Conservation (phyloP, 2,329 filamentous ascomycete genomes). For the Verticillium albo-atrum region DNA sequence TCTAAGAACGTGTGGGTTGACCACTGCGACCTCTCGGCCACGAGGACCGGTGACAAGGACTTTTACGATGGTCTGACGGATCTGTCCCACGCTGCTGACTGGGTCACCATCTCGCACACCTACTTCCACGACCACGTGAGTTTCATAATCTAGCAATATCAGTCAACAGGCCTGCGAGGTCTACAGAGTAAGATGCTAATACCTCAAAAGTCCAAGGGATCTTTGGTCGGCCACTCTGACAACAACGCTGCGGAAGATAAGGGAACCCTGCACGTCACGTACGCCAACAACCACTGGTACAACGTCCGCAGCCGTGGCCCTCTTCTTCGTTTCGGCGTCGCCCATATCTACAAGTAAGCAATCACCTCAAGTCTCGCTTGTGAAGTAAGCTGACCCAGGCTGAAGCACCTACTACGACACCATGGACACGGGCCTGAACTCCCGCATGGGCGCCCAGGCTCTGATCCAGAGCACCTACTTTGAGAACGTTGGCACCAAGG, state of each 20-base stretch:
- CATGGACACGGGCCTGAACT: constrained; percentile 39
- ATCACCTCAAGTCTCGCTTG: too few species aligned
- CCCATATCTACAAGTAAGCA: constrained; percentile 40
- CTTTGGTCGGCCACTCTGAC: constrained; percentile 52
- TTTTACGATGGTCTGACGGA: constrained; percentile 63
- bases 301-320: constrained; percentile 59
- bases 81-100: constrained; percentile 56
- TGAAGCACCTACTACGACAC: constrained; percentile 1
- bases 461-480: constrained; percentile 49
- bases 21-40: constrained; percentile 56
- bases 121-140: constrained; percentile 35
- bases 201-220: constrained; percentile 40
- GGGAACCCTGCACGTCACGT: constrained; percentile 55
- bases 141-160: background rate
- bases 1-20: constrained; percentile 58
- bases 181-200: too few species aligned
- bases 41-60: constrained; percentile 49
- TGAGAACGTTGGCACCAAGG: constrained; percentile 29
- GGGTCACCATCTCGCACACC: constrained; percentile 37
- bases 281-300: constrained; percentile 56
- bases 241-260: constrained; percentile 48
- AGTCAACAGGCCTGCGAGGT: too few species aligned
- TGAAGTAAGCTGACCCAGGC: background rate
- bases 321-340: constrained; percentile 58
- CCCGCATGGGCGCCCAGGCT: constrained; percentile 44